A percentile compares a stretch with the other conserved stretches of the same genome.
These are phyloP conservation scores for Goffeauzyma gilvescens DNA, from an alignment of 768 basidiomycete genomes.

Conservation along the genomic window DNA sequence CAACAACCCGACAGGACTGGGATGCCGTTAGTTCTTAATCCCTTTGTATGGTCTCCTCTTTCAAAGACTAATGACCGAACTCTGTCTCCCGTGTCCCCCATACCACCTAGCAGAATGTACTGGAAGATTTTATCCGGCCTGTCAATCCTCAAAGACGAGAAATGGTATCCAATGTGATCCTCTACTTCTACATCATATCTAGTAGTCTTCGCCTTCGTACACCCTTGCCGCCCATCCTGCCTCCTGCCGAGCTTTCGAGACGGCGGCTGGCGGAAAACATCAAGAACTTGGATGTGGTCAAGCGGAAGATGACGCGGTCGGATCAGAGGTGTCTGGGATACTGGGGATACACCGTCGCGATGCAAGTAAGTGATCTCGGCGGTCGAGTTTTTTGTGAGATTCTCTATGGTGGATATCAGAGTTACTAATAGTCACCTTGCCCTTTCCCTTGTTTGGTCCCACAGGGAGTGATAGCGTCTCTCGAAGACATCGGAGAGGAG, in stretches of 20 bases:
- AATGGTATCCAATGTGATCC: slow-evolving; percentile 36
- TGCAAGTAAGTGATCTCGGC: slow-evolving; percentile 40
- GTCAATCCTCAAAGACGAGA: slow-evolving; percentile 76
- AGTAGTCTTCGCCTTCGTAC: slow-evolving; percentile 35
- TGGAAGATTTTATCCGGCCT: slow-evolving; percentile 71
- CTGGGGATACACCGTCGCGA: slow-evolving; percentile 81
- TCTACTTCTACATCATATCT: slow-evolving; percentile 26
- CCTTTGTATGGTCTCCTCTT: not conserved
- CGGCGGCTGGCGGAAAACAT: slow-evolving; percentile 67
- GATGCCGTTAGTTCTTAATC: slow-evolving; percentile 24
- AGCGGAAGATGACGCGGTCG: slow-evolving; percentile 55
- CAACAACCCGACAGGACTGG: slow-evolving; percentile 93
- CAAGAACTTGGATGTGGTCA: slow-evolving; percentile 68
- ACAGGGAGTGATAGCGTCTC: slow-evolving; percentile 68
- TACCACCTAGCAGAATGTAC: slow-evolving; percentile 42
- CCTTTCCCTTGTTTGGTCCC: not conserved
- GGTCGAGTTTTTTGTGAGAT: not conserved
- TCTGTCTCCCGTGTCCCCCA: not conserved
- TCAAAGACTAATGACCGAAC: not conserved
- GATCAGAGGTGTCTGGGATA: slow-evolving; percentile 66
- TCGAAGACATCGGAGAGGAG: slow-evolving; percentile 60
- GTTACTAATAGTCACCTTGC: not conserved
- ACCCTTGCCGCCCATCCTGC: slow-evolving; percentile 88
- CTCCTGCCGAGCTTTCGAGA: slow-evolving; percentile 72
- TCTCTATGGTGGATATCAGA: not conserved